A percentile compares a stretch with the other conserved stretches of the same genome.
Conservation (phyloP, 495 filamentous ascomycete genomes). For the Halenospora varia region DNA sequence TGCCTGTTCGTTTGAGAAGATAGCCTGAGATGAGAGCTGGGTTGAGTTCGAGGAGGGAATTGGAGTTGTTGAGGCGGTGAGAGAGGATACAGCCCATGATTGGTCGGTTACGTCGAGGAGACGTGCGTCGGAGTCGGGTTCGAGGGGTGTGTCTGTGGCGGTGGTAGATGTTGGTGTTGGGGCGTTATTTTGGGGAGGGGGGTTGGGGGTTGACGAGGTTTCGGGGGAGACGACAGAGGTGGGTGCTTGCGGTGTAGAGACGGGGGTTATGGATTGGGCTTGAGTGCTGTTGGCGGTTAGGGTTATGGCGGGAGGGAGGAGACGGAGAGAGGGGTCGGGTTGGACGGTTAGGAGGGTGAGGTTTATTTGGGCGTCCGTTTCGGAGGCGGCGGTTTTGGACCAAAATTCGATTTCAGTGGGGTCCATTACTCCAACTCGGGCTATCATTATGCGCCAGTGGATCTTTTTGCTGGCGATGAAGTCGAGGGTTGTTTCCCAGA, state of each 20-base stretch:
- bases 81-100: conserved; percentile 71
- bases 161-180: conserved; percentile 53
- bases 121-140: conserved; percentile 67
- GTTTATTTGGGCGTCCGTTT: conserved; percentile 35
- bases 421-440: conserved; percentile 67
- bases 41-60: conserved; percentile 57
- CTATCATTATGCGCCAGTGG: conserved; percentile 77
- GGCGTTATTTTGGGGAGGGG: conserved; percentile 26
- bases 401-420: conserved; percentile 67
- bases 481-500: conserved; percentile 80
- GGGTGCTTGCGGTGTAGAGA: conserved; percentile 50
- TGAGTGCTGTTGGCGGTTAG: conserved; percentile 36
- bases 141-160: conserved; percentile 36
- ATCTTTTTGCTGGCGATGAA: conserved; percentile 67
- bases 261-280: conserved; percentile 44
- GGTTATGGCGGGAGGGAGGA: conserved; percentile 49
- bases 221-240: conserved; percentile 47
- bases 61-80: conserved; percentile 66
- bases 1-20: conserved; percentile 68
- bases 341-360: conserved; percentile 64
- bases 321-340: conserved; percentile 58
- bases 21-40: conserved; percentile 68
- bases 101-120: conserved; percentile 77
- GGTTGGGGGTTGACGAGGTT: conserved; percentile 30
- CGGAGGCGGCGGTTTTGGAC: conserved; percentile 34